A percentile compares a stretch with the other conserved stretches of the same genome.
These are phyloP conservation scores for Citrus trifoliata DNA, from an alignment of 345 rosid genomes.

Conservation along the genomic window DNA sequence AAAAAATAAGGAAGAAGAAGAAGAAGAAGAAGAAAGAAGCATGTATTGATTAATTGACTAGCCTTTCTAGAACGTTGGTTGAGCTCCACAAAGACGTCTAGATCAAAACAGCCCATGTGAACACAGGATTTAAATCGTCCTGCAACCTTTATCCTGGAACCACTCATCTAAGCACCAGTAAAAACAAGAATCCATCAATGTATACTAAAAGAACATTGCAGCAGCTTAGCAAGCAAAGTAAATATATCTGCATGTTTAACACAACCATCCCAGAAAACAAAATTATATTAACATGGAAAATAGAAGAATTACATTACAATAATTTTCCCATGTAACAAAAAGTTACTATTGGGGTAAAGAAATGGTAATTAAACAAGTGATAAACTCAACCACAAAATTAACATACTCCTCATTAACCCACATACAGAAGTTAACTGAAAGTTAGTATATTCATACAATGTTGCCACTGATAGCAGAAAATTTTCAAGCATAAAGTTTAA, in stretches of 20 bases:
- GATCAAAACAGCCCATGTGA: constrained; percentile 98
- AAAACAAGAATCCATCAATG: constrained; percentile 11
- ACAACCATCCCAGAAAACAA: background rate
- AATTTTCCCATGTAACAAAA: background rate
- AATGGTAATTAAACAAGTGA: background rate
- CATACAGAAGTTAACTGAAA: background rate
- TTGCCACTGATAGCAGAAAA: background rate
- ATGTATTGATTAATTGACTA: constrained; percentile 23
- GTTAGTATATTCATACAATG: background rate
- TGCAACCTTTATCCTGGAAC: constrained; percentile 94
- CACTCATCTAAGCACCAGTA: constrained; percentile 65
- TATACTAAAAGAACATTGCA: background rate
- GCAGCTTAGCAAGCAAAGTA: background rate
- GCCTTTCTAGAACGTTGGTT: constrained; percentile 99
- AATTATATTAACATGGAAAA: background rate
- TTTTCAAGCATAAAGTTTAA: background rate
- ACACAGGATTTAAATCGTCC: constrained; percentile 94
- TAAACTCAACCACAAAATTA: background rate
- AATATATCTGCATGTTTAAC: background rate
- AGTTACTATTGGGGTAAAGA: background rate
- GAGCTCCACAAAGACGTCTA: constrained; percentile 91
- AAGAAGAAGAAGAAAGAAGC: background rate
- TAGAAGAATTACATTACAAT: background rate
- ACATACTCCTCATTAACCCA: background rate
- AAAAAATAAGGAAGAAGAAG: background rate